Conservation (phyloP, 1,284 basidiomycete genomes). For the Ganoderma sp. region DNA sequence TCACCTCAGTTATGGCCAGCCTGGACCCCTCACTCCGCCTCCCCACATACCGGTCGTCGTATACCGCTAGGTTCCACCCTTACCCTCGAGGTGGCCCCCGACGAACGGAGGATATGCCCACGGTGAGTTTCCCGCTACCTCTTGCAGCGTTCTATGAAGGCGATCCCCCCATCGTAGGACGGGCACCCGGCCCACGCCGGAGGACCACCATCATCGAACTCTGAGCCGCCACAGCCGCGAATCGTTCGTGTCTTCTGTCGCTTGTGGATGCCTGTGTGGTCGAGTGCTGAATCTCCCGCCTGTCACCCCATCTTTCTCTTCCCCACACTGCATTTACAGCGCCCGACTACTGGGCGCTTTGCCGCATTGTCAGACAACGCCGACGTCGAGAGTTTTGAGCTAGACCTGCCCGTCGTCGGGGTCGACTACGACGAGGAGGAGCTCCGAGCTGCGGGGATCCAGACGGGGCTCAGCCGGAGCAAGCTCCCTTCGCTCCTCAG, state of each 20-base stretch:
- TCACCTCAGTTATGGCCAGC: not conserved
- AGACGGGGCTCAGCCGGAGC: slow-evolving; percentile 2
- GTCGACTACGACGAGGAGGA: slow-evolving; percentile 3
- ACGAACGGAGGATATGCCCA: not conserved
- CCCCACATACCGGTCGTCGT: not conserved
- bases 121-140: not conserved
- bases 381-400: slow-evolving; percentile 3
- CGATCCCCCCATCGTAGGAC: not conserved
- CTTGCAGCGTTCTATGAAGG: not conserved
- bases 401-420: not conserved
- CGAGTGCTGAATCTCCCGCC: not conserved
- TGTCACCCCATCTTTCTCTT: not conserved
- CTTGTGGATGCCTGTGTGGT: not conserved
- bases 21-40: not conserved
- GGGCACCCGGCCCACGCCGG: not conserved
- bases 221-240: not conserved
- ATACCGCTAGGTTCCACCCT: not conserved
- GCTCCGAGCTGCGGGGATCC: not conserved
- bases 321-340: not conserved
- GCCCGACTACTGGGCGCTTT: not conserved
- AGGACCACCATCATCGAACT: not conserved
- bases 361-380: not conserved
- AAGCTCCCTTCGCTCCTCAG: not conserved
- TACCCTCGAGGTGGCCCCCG: not conserved
- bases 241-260: not conserved